phyloP scores from a whole-genome alignment of 1,284 basidiomycete species.

The Ceratobasidium sp. region DNA sequence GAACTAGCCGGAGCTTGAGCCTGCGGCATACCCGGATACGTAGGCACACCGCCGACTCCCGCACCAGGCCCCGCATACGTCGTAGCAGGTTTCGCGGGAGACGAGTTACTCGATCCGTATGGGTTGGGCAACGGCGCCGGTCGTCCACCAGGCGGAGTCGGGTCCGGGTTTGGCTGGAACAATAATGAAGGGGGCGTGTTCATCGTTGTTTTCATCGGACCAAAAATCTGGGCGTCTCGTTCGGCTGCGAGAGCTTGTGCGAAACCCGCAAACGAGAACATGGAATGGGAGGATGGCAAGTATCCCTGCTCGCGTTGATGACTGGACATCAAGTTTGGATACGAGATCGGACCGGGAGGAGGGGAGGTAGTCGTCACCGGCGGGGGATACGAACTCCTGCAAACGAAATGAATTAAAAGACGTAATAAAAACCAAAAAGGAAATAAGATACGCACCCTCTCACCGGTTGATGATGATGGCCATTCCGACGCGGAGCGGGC shows the following conservation, averaged over 20 bases:
- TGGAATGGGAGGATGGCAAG: constrained; percentile 68
- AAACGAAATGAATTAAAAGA: not conserved
- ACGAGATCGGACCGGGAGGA: constrained; percentile 33
- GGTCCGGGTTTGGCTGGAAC: constrained; percentile 50
- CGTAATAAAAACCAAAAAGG: not conserved
- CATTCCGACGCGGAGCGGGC: constrained; percentile 23
- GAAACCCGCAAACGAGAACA: constrained; percentile 58
- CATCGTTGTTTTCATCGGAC: constrained; percentile 50
- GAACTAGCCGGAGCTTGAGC: not conserved
- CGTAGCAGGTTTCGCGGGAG: constrained; percentile 46
- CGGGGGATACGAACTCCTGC: constrained; percentile 37
- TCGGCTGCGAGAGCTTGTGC: constrained; percentile 31
- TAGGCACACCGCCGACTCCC: not conserved
- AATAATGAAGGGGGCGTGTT: constrained; percentile 52
- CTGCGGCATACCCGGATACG: constrained; percentile 22
- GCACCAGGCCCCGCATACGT: constrained; percentile 10
- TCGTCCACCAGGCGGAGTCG: constrained; percentile 50
- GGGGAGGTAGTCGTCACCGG: constrained; percentile 41
- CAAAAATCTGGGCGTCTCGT: constrained; percentile 51
- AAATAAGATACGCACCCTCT: constrained; percentile 29
- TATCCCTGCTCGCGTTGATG: constrained; percentile 79
- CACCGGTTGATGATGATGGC: constrained; percentile 13
- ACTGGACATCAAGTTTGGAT: constrained; percentile 67
- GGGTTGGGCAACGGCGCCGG: constrained; percentile 51
- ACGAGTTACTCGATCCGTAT: constrained; percentile 48